A percentile compares a stretch with the other conserved stretches of the same genome.
These are phyloP conservation scores for Candida ponderosae DNA, from an alignment of 805 yeast species.

Conservation along the genomic window DNA sequence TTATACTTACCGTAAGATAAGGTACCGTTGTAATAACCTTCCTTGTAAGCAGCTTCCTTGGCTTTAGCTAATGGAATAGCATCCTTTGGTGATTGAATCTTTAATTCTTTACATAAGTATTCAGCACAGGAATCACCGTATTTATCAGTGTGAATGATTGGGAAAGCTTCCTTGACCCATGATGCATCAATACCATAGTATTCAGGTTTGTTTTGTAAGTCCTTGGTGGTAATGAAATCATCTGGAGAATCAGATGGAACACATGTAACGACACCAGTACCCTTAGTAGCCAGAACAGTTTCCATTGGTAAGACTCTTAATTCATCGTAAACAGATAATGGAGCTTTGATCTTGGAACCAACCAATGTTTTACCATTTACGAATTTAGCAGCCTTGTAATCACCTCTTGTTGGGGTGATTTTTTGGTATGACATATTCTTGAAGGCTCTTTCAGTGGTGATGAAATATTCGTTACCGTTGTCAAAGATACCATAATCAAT, in stretches of 20 bases:
- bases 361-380: conserved; percentile 69
- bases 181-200: conserved; percentile 77
- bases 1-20: conserved; percentile 74
- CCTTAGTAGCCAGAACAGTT: conserved; percentile 87
- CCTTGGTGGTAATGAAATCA: conserved; percentile 82
- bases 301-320: conserved; percentile 94
- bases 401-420: conserved; percentile 83
- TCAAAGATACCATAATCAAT: conserved; percentile 87
- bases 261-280: conserved; percentile 98
- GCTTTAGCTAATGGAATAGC: conserved; percentile 80
- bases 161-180: conserved; percentile 77
- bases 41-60: conserved; percentile 92
- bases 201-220: conserved; percentile 82
- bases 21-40: conserved; percentile 88
- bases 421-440: conserved; percentile 96
- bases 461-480: conserved; percentile 68
- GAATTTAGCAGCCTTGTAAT: conserved; percentile 47
- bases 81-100: conserved; percentile 94
- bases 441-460: conserved; percentile 92
- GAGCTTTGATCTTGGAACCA: conserved; percentile 85
- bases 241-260: conserved; percentile 99
- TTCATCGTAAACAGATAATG: conserved; percentile 61
- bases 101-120: conserved; percentile 71
- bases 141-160: conserved; percentile 72
- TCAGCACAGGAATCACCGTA: conserved; percentile 90